phyloP scores from a whole-genome alignment of 805 yeast species.

The Wickerhamomyces ciferrii region DNA sequence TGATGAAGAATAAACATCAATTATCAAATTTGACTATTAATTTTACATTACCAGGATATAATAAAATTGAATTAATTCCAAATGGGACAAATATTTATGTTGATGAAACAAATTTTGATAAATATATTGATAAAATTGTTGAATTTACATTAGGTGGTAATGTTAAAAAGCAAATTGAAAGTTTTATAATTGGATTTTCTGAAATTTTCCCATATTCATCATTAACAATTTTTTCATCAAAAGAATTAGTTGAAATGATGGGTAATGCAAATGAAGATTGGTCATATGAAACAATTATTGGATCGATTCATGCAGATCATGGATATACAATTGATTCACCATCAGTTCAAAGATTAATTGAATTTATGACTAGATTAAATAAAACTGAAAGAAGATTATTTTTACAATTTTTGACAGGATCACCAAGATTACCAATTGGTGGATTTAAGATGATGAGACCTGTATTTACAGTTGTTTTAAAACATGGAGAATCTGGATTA shows the following conservation, averaged over 20 bases:
- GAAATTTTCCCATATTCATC: conserved; percentile 76
- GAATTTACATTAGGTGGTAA: conserved; percentile 62
- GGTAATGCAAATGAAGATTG: conserved; percentile 88
- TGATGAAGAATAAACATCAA: conserved; percentile 37
- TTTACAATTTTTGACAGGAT: conserved; percentile 85
- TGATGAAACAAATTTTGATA: conserved; percentile 45
- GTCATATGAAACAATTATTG: conserved; percentile 56
- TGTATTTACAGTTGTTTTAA: conserved; percentile 79
- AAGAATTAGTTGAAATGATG: conserved; percentile 65
- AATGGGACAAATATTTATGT: conserved; percentile 51
- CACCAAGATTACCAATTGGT: conserved; percentile 90
- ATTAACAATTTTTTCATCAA: conserved; percentile 63
- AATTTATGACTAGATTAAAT: conserved; percentile 51
- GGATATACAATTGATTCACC: conserved; percentile 74
- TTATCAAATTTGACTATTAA: conserved; percentile 53
- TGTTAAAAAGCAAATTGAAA: conserved; percentile 52
- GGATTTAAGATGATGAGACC: conserved; percentile 85
- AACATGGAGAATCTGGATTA: conserved; percentile 67
- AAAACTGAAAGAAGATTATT: conserved; percentile 60
- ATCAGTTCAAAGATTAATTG: conserved; percentile 56
- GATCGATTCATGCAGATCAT: conserved; percentile 77
- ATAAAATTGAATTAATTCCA: conserved; percentile 48
- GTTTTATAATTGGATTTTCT: conserved; percentile 78
- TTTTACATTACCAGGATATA: conserved; percentile 76
- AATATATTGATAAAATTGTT: conserved; percentile 51